Conservation (phyloP, 345 rosid species). For the Hibiscus trionum region DNA sequence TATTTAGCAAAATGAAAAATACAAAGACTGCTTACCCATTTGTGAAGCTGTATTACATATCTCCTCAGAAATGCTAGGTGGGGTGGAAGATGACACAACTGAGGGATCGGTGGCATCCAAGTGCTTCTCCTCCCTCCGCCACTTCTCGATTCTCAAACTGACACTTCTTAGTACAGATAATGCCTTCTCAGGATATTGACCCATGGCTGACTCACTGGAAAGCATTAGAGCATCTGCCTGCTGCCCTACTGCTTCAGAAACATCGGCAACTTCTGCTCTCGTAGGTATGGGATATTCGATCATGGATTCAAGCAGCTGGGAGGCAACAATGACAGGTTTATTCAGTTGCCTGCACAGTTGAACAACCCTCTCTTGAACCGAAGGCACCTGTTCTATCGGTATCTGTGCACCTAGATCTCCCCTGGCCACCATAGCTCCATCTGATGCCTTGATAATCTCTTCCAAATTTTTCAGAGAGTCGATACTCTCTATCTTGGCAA, state of each 20-base stretch:
- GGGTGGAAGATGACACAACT: constrained; percentile 47
- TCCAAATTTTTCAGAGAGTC: constrained; percentile 83
- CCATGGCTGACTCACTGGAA: constrained; percentile 98
- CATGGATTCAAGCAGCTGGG: constrained; percentile 94
- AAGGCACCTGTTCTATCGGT: constrained; percentile 92
- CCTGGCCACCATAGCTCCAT: constrained; percentile 99
- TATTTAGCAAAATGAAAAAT: neutral
- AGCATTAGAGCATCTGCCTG: constrained; percentile 95
- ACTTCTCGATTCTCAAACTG: constrained; percentile 82
- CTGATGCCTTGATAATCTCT: constrained; percentile 75
- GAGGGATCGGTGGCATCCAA: constrained; percentile 63
- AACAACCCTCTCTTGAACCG: constrained; percentile 79
- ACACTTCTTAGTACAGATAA: constrained; percentile 82
- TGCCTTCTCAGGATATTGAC: constrained; percentile 93
- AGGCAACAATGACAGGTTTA: constrained; percentile 86
- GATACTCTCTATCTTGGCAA: constrained; percentile 92
- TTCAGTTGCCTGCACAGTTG: constrained; percentile 78
- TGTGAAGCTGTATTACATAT: constrained; percentile 91
- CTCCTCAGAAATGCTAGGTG: constrained; percentile 77
- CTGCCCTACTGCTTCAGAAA: constrained; percentile 94
- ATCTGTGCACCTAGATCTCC: constrained; percentile 96
- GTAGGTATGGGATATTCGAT: constrained; percentile 98
- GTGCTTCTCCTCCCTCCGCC: constrained; percentile 95
- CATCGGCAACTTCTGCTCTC: constrained; percentile 96
- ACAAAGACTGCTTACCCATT: constrained; percentile 54